Base-by-base conservation (phyloP, 352 stramenopile species). In the Phytophthora constricta region DNA sequence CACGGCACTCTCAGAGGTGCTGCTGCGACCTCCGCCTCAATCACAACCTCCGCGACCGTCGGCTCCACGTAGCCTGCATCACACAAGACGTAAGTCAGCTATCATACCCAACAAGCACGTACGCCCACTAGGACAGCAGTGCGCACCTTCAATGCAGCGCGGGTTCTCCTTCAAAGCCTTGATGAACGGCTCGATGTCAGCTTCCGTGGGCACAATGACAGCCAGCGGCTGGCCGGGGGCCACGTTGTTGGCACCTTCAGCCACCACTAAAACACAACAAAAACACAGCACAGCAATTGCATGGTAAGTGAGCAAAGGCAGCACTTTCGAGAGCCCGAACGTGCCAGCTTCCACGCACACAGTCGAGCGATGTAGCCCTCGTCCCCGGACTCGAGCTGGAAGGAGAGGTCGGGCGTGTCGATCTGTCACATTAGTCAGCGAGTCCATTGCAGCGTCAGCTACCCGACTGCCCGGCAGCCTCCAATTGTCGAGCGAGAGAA, bases 321-420 rank as follows among this genome's bases (percentile, higher is more conserved):
- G 34, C 16, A 39, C 14, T 17, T 34, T 7, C 45, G 7, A 13
- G 27, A 42, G n/a, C 10, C 13, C 8, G 13, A 58, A 62, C 34
- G 54, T n/a, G 0, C 5, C 3, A 42, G 31, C 11, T 48, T 5
- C 5, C 9, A 76, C 84, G 69, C 74, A 93, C 86, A 51, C 61
- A 94, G 82, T 51, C 82, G 86, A 20, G 88, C 88, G 31, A 96
- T 72, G 60, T 85, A 92, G 39, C 88, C 88, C 51, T 90, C 84
- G 62, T 96, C 88, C 19, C 87, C 88, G 28, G 83, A 73, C 58
- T 96, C 86, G 26, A 96, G 70, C 66, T 86, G 78, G 45, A 96
- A 92, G 43, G 77, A 80, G 46, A 96, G 70, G 60, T 96, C 88
- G 5, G 88, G 88, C 31, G 88, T 96, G 58, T 96, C 88, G 56